Conservation (phyloP, 1,139 yeast genomes). For the Saccharomyces hybrid region DNA sequence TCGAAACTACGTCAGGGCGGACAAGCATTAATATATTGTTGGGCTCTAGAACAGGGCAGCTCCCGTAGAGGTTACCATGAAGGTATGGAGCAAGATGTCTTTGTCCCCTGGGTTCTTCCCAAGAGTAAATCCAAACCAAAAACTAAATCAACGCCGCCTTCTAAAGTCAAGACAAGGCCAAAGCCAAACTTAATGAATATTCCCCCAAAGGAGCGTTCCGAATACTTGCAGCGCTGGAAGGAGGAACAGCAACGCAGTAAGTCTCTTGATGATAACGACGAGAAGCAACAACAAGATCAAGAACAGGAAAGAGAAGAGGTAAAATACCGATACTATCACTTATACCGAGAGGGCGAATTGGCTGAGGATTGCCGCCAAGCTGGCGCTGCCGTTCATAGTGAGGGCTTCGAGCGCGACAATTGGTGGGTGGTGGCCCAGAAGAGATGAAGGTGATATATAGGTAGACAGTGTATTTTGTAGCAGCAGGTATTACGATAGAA, state of each 20-base stretch:
- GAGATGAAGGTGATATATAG: conserved; percentile 1
- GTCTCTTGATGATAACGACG: conserved; percentile 12
- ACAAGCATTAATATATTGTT: conserved; percentile 73
- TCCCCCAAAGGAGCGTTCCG: conserved; percentile 26
- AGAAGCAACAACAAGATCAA: conserved; percentile 5
- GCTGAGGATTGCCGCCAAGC: conserved; percentile 60
- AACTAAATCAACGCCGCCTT: conserved; percentile 1
- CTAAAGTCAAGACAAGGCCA: conserved; percentile 13
- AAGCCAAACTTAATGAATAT: conserved; percentile 24
- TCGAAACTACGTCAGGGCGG: conserved; percentile 54
- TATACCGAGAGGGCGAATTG: conserved; percentile 77
- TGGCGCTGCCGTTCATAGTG: conserved; percentile 55
- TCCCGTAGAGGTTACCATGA: conserved; percentile 83
- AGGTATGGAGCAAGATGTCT: conserved; percentile 86
- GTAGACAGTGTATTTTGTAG: background rate
- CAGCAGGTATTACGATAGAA: background rate
- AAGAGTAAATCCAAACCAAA: conserved; percentile 32
- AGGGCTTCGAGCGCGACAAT: conserved; percentile 89
- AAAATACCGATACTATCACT: conserved; percentile 79
- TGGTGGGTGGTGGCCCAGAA: conserved; percentile 71
- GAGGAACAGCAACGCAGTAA: conserved; percentile 19
- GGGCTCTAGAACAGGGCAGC: conserved; percentile 91
- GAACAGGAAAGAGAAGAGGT: conserved; percentile 32
- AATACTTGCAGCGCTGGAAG: conserved; percentile 26
- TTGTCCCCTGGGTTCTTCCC: conserved; percentile 90